phyloP scores from a whole-genome alignment of 441 rosid species.

The Mallotus japonicus region DNA sequence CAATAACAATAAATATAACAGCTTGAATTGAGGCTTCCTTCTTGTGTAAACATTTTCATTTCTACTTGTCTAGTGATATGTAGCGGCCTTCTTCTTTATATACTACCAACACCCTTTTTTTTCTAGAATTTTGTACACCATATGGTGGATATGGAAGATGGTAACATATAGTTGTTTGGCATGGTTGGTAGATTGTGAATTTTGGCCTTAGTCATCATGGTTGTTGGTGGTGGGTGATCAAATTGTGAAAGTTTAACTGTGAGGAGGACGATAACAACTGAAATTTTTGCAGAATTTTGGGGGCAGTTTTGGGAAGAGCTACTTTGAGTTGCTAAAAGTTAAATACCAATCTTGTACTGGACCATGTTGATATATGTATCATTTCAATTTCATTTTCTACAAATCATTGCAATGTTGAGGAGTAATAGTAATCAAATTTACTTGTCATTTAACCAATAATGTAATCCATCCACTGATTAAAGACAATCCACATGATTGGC shows the following conservation, averaged over 20 bases:
- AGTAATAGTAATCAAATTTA: no score
- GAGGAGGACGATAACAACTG: background rate
- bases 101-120: constrained; percentile 1
- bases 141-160: background rate
- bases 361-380: no score
- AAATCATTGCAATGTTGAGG: no score
- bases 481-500: background rate
- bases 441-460: no score
- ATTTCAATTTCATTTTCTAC: no score
- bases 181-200: constrained; percentile 7
- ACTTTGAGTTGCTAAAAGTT: background rate
- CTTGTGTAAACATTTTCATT: constrained; percentile 25
- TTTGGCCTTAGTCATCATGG: background rate
- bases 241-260: background rate
- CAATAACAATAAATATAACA: constrained; percentile 22
- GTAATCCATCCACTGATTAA: background rate
- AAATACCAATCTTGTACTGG: no score
- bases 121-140: constrained; percentile 5
- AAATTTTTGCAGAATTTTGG: background rate
- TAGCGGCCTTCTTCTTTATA: constrained; percentile 6
- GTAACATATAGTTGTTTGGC: background rate
- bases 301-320: background rate
- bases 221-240: background rate
- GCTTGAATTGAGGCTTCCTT: constrained; percentile 19
- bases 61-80: constrained; percentile 15